phyloP scores from a whole-genome alignment of 305 asterid species.

The Fraxinus dipetala region DNA sequence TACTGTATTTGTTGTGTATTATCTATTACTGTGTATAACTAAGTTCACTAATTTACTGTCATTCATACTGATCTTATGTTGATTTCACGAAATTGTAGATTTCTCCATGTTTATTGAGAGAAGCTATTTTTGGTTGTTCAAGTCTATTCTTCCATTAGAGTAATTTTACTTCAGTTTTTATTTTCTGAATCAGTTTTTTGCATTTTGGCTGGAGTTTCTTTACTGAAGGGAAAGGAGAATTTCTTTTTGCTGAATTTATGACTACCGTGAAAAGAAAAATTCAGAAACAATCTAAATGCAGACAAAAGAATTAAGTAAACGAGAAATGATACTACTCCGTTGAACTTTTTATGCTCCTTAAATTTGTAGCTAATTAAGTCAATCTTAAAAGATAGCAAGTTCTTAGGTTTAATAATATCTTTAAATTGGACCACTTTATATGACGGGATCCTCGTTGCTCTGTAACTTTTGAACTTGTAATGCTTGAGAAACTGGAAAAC shows the following conservation, averaged over 20 bases:
- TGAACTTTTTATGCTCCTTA: neutral
- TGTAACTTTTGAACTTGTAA: neutral
- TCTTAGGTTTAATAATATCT: neutral
- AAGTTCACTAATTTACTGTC: conserved; percentile 8
- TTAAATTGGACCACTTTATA: neutral
- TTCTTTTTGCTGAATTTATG: neutral
- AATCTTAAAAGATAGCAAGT: neutral
- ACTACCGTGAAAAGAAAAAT: neutral
- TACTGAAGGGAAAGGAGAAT: neutral
- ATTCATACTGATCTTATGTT: neutral
- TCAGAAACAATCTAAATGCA: neutral
- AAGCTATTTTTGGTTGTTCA: neutral
- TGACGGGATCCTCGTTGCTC: neutral
- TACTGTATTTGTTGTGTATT: conserved; percentile 6
- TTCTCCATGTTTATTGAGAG: neutral
- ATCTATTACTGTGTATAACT: neutral
- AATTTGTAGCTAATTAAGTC: neutral
- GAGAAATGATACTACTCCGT: neutral
- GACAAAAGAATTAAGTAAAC: neutral
- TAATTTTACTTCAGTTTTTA: neutral
- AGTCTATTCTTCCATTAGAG: neutral
- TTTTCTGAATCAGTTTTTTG: neutral
- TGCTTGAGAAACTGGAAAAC: neutral
- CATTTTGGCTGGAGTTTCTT: neutral
- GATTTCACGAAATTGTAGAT: conserved; percentile 10